Conservation (phyloP, 768 basidiomycete species). For the Ramaria sp. region DNA sequence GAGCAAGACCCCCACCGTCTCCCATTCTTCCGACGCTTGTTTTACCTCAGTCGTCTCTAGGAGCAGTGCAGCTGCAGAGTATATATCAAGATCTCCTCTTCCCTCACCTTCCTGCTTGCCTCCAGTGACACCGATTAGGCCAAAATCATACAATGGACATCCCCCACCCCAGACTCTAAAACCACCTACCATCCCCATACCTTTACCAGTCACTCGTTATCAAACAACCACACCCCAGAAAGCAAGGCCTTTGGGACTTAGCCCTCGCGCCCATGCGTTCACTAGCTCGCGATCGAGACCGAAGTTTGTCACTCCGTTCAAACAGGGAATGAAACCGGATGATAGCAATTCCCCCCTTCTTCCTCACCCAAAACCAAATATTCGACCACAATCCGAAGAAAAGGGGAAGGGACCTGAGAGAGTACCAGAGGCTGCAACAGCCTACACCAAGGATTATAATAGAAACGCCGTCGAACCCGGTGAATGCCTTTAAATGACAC, state of each 20-base stretch:
- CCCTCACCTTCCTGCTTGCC: neutral
- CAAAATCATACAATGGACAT: neutral
- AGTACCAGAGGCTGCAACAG: neutral
- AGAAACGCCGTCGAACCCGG: neutral
- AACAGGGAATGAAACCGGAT: conserved; percentile 36
- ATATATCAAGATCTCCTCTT: neutral
- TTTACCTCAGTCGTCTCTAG: neutral
- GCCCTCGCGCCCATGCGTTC: conserved; percentile 13
- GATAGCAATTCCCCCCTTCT: conserved; percentile 16
- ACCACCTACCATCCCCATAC: neutral
- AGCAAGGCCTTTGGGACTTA: conserved; percentile 18
- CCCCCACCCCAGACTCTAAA: neutral
- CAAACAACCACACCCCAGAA: neutral
- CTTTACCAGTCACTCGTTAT: neutral
- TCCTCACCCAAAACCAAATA: neutral
- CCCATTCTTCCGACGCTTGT: neutral
- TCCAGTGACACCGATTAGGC: neutral
- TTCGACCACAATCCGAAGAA: conserved; percentile 16
- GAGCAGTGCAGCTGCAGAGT: conserved; percentile 1
- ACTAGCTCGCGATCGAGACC: conserved; percentile 16
- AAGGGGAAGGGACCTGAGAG: conserved; percentile 11
- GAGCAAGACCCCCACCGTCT: neutral
- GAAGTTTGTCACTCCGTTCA: conserved; percentile 57
- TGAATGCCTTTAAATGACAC: neutral
- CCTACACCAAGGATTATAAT: neutral